phyloP scores from a whole-genome alignment of 2,329 filamentous ascomycete species.

The Davidsoniella eucalypti region DNA sequence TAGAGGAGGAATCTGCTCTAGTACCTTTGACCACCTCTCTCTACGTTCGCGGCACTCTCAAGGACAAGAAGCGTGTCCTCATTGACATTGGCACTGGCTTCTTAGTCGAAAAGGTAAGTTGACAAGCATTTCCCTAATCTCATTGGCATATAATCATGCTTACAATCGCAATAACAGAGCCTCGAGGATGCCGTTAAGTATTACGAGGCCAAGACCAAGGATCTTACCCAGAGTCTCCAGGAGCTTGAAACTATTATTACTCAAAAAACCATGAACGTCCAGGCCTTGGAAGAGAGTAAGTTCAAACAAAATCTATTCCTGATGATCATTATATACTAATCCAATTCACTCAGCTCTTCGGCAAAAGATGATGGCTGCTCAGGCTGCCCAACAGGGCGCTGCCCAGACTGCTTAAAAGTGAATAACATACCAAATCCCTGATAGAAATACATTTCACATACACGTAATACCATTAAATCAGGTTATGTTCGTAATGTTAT shows the following conservation, averaged over 20 bases:
- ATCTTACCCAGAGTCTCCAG: slow-evolving; percentile 35
- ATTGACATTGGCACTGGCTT: slow-evolving; percentile 92
- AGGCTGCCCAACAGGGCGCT: slow-evolving; percentile 3
- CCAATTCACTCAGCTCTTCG: slow-evolving; percentile 20
- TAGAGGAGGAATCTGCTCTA: slow-evolving; percentile 44
- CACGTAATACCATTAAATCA: no score
- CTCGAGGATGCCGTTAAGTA: slow-evolving; percentile 37
- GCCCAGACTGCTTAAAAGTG: neutral
- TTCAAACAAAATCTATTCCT: neutral
- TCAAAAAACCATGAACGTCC: slow-evolving; percentile 67
- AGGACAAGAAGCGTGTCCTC: slow-evolving; percentile 59
- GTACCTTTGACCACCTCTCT: slow-evolving; percentile 92
- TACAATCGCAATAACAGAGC: slow-evolving; percentile 22
- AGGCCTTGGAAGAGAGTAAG: slow-evolving; percentile 73
- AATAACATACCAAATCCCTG: no score
- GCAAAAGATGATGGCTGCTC: slow-evolving; percentile 22
- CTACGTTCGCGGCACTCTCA: slow-evolving; percentile 74
- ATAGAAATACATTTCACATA: no score
- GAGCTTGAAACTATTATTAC: slow-evolving; percentile 42
- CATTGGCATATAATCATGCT: neutral
- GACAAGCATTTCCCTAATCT: neutral
- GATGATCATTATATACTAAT: slow-evolving; percentile 8
- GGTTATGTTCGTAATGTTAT: no score
- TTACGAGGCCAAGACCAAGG: slow-evolving; percentile 39
- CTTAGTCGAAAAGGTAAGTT: slow-evolving; percentile 69